Conservation (phyloP, 1,139 yeast species). For the Sugiyamaella japonica region DNA sequence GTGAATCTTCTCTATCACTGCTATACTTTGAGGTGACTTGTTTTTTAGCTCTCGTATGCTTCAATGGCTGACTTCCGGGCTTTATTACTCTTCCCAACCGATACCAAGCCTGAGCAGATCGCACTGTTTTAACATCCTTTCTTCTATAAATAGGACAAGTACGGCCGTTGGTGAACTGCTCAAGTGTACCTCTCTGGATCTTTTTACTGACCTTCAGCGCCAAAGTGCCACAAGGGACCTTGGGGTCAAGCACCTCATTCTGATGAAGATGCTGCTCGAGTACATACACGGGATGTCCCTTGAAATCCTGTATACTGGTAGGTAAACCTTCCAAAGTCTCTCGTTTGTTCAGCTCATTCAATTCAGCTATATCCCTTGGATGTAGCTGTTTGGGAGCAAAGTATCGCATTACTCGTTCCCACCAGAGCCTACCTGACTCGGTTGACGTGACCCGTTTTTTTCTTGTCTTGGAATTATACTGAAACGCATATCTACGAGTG, state of each 20-base stretch:
- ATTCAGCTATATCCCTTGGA: conserved; percentile 65
- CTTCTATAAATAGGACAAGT: conserved; percentile 59
- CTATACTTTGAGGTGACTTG: conserved; percentile 13
- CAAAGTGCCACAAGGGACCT: conserved; percentile 73
- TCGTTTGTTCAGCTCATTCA: conserved; percentile 64
- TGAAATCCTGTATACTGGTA: conserved; percentile 74
- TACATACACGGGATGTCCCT: conserved; percentile 84
- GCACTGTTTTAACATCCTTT: conserved; percentile 58
- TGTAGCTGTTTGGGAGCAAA: conserved; percentile 40
- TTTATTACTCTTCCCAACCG: conserved; percentile 74
- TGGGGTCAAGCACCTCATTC: conserved; percentile 71
- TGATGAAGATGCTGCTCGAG: conserved; percentile 70
- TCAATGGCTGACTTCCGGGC: conserved; percentile 66
- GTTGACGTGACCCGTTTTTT: conserved; percentile 67
- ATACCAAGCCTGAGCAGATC: conserved; percentile 86
- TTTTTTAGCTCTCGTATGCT: conserved; percentile 42
- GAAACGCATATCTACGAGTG: conserved; percentile 74
- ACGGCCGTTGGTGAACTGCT: conserved; percentile 5
- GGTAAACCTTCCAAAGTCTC: conserved; percentile 87
- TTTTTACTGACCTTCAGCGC: conserved; percentile 32
- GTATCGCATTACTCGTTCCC: conserved; percentile 46
- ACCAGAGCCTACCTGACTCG: conserved; percentile 63
- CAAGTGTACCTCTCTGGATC: conserved; percentile 3
- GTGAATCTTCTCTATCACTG: conserved; percentile 46
- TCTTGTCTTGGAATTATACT: conserved; percentile 70